These are phyloP conservation scores for Cornus florida DNA, from an alignment of 148 eudicot genomes.

Conservation along the genomic window DNA sequence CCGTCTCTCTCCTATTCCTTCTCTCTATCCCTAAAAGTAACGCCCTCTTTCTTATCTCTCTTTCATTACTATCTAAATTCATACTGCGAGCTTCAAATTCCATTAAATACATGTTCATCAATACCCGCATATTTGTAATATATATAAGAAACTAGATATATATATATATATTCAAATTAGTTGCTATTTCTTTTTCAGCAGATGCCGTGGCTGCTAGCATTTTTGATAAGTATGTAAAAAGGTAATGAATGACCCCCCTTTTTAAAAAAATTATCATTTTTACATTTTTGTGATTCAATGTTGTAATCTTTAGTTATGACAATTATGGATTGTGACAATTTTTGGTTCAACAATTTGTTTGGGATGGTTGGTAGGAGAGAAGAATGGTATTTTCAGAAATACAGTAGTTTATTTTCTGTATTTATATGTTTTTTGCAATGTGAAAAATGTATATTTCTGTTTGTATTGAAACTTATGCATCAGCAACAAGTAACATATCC, in stretches of 20 bases:
- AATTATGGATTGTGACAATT: too few relatives aligned
- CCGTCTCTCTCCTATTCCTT: conserved; percentile 45
- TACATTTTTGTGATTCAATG: not conserved
- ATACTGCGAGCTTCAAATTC: not conserved
- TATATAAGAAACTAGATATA: too few relatives aligned
- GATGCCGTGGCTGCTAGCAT: conserved; percentile 63
- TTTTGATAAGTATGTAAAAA: conserved; percentile 73
- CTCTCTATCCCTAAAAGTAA: conserved; percentile 37
- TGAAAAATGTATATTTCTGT: not conserved
- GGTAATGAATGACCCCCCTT: conserved; percentile 27
- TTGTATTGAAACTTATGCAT: not conserved
- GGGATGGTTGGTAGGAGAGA: too few relatives aligned
- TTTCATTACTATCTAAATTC: not conserved
- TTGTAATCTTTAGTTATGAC: too few relatives aligned
- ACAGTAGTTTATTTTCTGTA: not conserved
- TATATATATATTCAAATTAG: too few relatives aligned
- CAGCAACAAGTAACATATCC: not conserved
- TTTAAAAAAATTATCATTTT: not conserved
- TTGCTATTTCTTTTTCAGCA: conserved; percentile 17
- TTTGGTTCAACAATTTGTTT: too few relatives aligned
- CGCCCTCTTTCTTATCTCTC: not conserved
- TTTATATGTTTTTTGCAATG: not conserved
- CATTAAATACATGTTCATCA: too few relatives aligned
- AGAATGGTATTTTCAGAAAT: not conserved
- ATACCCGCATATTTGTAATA: too few relatives aligned